These are phyloP conservation scores for Penicillium chermesinum DNA, from an alignment of 495 filamentous ascomycete species.

Conservation along the genomic window DNA sequence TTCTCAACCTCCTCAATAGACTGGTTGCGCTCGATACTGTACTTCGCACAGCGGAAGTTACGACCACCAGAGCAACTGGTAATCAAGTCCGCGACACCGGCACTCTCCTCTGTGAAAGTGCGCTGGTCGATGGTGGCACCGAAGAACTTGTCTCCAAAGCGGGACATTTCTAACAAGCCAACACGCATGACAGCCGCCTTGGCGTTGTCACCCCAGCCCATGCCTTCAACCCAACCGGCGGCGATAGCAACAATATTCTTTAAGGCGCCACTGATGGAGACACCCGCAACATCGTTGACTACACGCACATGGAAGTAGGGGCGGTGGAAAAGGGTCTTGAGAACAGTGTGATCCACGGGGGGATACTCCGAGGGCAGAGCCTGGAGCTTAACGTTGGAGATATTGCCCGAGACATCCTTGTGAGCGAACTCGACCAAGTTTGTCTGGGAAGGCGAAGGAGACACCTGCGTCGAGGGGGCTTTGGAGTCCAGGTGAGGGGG, in stretches of 20 bases:
- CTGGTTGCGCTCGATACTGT: slow-evolving; percentile 72
- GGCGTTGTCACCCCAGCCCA: slow-evolving; percentile 97
- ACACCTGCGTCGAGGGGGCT: slow-evolving; percentile 57
- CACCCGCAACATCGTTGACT: slow-evolving; percentile 87
- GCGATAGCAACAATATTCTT: slow-evolving; percentile 97
- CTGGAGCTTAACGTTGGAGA: slow-evolving; percentile 60
- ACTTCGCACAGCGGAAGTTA: slow-evolving; percentile 91
- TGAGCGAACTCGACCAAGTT: slow-evolving; percentile 60
- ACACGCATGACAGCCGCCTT: slow-evolving; percentile 97
- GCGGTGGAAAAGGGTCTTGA: slow-evolving; percentile 85
- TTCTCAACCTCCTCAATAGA: slow-evolving; percentile 83
- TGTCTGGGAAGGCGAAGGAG: slow-evolving; percentile 50
- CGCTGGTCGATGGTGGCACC: slow-evolving; percentile 65
- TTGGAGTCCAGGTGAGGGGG: slow-evolving; percentile 77
- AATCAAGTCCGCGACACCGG: slow-evolving; percentile 93
- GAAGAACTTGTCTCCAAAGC: slow-evolving; percentile 92
- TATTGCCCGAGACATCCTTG: slow-evolving; percentile 56
- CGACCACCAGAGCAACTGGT: slow-evolving; percentile 87
- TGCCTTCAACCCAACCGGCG: slow-evolving; percentile 90
- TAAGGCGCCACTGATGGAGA: slow-evolving; percentile 89
- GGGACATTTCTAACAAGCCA: slow-evolving; percentile 89
- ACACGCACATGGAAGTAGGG: slow-evolving; percentile 97
- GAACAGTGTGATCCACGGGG: slow-evolving; percentile 68
- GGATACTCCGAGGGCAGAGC: slow-evolving; percentile 76
- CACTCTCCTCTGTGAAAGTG: slow-evolving; percentile 95